These are phyloP conservation scores for Thuidium tamariscinum DNA, from an alignment of 225 moss, liverwort and hornwort genomes.

Conservation along the genomic window DNA sequence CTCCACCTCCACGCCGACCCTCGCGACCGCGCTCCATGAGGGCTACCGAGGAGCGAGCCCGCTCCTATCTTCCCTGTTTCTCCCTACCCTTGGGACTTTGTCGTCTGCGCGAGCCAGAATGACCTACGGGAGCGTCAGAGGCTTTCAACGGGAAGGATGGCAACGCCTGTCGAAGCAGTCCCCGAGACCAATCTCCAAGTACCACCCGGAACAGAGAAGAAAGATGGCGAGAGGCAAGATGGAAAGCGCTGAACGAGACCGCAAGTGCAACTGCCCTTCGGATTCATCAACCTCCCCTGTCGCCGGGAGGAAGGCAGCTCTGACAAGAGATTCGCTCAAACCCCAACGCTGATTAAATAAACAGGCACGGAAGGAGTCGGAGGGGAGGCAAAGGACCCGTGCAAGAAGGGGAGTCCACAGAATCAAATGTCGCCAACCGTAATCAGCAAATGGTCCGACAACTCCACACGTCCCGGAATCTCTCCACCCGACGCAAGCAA, in stretches of 20 bases:
- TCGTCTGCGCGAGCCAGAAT: not conserved
- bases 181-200: not conserved
- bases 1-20: not conserved
- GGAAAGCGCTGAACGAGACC: not conserved
- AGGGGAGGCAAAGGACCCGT: not conserved
- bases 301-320: not conserved
- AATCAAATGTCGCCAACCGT: not conserved
- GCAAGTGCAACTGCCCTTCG: not conserved
- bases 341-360: not conserved
- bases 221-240: not conserved
- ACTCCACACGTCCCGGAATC: not conserved
- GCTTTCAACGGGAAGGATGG: not conserved
- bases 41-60: constrained; percentile 13
- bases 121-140: not conserved
- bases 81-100: not conserved
- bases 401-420: not conserved
- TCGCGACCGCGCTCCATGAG: not conserved
- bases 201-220: not conserved
- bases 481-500: not conserved
- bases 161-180: not conserved
- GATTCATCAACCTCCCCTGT: constrained; percentile 13
- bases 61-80: constrained; percentile 3
- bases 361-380: not conserved
- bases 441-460: not conserved
- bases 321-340: not conserved